These are phyloP conservation scores for Populus davidiana DNA, from an alignment of 345 rosid genomes.

Conservation along the genomic window DNA sequence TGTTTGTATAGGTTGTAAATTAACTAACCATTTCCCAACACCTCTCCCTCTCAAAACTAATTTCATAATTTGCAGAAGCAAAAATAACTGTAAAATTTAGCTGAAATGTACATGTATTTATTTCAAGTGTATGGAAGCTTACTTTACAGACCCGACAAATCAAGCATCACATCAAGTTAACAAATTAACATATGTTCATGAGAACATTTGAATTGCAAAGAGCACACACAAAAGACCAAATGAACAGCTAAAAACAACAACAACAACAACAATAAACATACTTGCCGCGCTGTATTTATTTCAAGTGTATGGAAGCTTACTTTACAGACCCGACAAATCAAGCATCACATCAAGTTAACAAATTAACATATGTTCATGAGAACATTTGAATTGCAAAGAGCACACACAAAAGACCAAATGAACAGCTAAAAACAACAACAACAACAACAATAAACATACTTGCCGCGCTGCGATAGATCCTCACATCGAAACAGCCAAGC, in stretches of 20 bases:
- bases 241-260: not conserved
- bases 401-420: not conserved
- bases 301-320: too few species aligned
- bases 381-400: not conserved
- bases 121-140: too few species aligned
- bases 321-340: too few species aligned
- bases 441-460: not conserved
- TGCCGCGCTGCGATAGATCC: not conserved
- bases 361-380: not conserved
- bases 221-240: not conserved
- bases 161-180: not conserved
- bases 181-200: not conserved
- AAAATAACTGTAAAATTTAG: too few species aligned
- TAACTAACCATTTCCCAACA: too few species aligned
- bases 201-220: not conserved
- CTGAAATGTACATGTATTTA: too few species aligned
- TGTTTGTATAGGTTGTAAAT: too few species aligned
- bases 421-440: not conserved
- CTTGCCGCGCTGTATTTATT: not conserved
- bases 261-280: not conserved
- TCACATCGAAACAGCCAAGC: slow-evolving; percentile 63
- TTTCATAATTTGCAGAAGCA: too few species aligned
- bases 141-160: too few species aligned
- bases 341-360: not conserved
- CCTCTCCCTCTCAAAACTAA: too few species aligned